phyloP scores from a whole-genome alignment of 2,329 filamentous ascomycete species.

The Sclerotinia spermophila region DNA sequence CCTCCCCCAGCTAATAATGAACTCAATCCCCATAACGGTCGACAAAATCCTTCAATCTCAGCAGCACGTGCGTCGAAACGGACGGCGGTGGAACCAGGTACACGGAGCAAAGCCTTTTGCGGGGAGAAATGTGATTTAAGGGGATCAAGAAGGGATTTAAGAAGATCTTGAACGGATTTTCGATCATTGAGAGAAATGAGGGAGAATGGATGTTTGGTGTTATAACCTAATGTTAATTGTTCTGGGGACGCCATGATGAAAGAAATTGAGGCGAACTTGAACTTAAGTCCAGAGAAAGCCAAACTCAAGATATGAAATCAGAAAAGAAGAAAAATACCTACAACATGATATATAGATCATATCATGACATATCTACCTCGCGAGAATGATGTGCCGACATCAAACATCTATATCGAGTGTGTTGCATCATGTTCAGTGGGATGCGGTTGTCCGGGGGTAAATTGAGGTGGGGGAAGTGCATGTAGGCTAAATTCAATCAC shows the following conservation, averaged over 20 bases:
- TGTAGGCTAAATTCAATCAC: not conserved
- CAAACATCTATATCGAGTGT: not conserved
- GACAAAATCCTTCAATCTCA: constrained; percentile 57
- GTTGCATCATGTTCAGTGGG: not conserved
- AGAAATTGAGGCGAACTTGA: not conserved
- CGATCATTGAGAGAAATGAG: constrained; percentile 49
- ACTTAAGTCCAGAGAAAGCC: not conserved
- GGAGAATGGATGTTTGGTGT: constrained; percentile 53
- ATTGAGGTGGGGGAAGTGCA: not conserved
- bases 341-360: not conserved
- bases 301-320: not conserved
- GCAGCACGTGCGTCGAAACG: constrained; percentile 74
- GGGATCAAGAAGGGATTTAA: constrained; percentile 64
- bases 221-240: constrained; percentile 46
- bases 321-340: not conserved
- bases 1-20: constrained; percentile 66
- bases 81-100: constrained; percentile 67
- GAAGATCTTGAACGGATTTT: constrained; percentile 56
- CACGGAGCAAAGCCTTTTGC: constrained; percentile 59
- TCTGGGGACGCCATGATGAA: constrained; percentile 17
- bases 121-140: constrained; percentile 70
- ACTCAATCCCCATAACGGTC: constrained; percentile 72
- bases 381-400: constrained; percentile 1
- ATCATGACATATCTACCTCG: not conserved
- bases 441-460: not conserved